phyloP scores from a whole-genome alignment of 108 stramenopile genomes.

The Cyclotella atomus region DNA sequence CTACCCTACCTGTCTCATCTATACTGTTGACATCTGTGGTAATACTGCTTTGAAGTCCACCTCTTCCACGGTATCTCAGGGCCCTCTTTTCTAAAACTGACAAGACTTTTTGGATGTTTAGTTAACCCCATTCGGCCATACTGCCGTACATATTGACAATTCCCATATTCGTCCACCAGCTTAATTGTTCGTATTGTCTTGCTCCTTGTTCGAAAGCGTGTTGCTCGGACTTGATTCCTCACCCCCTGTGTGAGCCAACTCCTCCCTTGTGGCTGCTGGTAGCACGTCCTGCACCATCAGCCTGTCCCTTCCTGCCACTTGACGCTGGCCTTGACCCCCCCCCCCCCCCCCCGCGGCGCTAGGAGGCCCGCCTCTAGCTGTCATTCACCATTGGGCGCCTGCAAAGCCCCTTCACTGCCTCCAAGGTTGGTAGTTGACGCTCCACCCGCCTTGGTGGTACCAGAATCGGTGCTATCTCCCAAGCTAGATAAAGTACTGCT shows the following conservation, averaged over 20 bases:
- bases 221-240: background rate
- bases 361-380: background rate
- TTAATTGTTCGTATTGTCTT: background rate
- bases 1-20: conserved; percentile 1
- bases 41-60: background rate
- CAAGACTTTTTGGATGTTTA: background rate
- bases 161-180: background rate
- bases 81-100: background rate
- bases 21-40: background rate
- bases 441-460: too few relatives aligned
- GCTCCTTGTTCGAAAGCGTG: background rate
- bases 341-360: background rate
- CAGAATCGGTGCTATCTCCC: too few relatives aligned
- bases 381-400: background rate
- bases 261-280: background rate
- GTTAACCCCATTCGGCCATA: background rate
- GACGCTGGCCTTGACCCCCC: conserved; percentile 4
- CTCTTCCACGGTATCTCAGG: background rate
- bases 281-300: background rate
- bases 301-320: background rate
- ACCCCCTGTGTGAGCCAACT: too few relatives aligned
- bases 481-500: too few relatives aligned
- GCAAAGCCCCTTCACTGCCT: background rate
- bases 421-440: background rate
- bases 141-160: background rate